Evolutionary conservation across 2,329 filamentous ascomycete genomes (phyloP).

Genomic region (Paecilomyces sp.): DNA sequence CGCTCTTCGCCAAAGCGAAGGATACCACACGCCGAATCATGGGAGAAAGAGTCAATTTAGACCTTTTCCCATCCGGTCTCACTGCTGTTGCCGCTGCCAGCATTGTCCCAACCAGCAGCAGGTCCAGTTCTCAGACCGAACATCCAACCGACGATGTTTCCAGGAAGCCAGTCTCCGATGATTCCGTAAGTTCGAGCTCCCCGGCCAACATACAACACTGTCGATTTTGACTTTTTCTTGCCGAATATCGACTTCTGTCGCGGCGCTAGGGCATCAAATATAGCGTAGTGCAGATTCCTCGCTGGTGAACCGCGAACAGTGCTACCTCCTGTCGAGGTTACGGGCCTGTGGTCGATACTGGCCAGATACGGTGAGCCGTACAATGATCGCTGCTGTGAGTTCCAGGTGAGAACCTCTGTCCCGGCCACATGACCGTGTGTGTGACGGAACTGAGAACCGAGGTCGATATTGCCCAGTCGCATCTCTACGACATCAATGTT

Average conservation of each 20-base stretch:
- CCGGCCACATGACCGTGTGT: conserved; percentile 35
- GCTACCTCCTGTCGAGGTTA: conserved; percentile 31
- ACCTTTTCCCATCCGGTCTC: conserved; percentile 30
- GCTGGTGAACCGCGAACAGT: conserved; percentile 59
- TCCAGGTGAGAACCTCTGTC: conserved; percentile 56
- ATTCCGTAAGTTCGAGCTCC: conserved; percentile 80
- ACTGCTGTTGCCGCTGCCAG: conserved; percentile 22
- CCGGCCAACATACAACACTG: conserved; percentile 71
- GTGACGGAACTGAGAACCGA: conserved; percentile 53
- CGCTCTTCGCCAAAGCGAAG: background rate
- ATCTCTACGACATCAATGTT: conserved; percentile 72
- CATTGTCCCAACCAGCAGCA: conserved; percentile 11
- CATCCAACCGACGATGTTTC: conserved; percentile 81
- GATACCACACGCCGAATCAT: background rate
- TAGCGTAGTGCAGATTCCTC: conserved; percentile 72
- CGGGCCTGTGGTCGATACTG: conserved; percentile 34
- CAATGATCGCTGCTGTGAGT: conserved; percentile 46
- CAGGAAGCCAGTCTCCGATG: conserved; percentile 73
- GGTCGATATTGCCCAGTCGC: conserved; percentile 86
- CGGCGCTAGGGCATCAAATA: conserved; percentile 78
- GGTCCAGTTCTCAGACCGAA: conserved; percentile 60
- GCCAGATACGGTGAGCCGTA: conserved; percentile 36
- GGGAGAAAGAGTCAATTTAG: conserved; percentile 4
- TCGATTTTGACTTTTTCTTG: conserved; percentile 29
- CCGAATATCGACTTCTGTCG: conserved; percentile 32